phyloP scores from a whole-genome alignment of 2,329 filamentous ascomycete genomes.

The Didymella glomerata region DNA sequence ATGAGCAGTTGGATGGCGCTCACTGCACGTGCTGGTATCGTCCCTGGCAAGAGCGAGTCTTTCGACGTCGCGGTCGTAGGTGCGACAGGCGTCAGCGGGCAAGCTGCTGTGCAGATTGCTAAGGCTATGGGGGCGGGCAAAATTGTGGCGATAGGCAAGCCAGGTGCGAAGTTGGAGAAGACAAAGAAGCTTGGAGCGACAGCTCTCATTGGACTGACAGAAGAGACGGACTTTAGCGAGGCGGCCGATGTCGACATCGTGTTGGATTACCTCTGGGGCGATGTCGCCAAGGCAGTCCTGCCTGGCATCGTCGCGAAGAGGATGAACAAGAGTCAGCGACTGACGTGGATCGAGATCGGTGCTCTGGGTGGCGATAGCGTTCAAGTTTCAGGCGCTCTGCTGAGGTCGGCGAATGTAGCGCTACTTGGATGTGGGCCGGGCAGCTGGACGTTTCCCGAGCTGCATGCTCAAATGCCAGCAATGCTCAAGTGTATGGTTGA shows the following conservation, averaged over 20 bases:
- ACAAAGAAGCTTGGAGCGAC: slow-evolving; percentile 56
- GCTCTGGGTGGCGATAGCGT: slow-evolving; percentile 19
- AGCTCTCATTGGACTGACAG: slow-evolving; percentile 57
- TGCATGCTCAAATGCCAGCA: slow-evolving; percentile 2
- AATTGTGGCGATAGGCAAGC: slow-evolving; percentile 63
- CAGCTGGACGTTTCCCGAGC: slow-evolving; percentile 5
- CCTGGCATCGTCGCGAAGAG: slow-evolving; percentile 24
- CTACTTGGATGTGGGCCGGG: slow-evolving; percentile 7
- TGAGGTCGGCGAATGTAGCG: slow-evolving; percentile 3
- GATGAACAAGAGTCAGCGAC: slow-evolving; percentile 25
- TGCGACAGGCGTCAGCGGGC: slow-evolving; percentile 62
- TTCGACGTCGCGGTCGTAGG: slow-evolving; percentile 64
- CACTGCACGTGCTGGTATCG: slow-evolving; percentile 51
- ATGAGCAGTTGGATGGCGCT: slow-evolving; percentile 68
- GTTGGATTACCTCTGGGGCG: slow-evolving; percentile 66
- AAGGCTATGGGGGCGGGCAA: slow-evolving; percentile 59
- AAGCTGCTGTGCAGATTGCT: slow-evolving; percentile 60
- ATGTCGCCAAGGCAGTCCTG: slow-evolving; percentile 20
- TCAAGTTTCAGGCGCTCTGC: not conserved
- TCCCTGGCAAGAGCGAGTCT: slow-evolving; percentile 45
- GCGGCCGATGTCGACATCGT: slow-evolving; percentile 62
- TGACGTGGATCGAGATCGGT: slow-evolving; percentile 32
- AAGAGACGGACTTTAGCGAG: slow-evolving; percentile 60
- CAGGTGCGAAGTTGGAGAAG: slow-evolving; percentile 53
- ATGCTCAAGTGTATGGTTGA: slow-evolving; percentile 3